Base-by-base conservation (phyloP, 352 stramenopile species). In the Thalassiosira mediterranea region DNA sequence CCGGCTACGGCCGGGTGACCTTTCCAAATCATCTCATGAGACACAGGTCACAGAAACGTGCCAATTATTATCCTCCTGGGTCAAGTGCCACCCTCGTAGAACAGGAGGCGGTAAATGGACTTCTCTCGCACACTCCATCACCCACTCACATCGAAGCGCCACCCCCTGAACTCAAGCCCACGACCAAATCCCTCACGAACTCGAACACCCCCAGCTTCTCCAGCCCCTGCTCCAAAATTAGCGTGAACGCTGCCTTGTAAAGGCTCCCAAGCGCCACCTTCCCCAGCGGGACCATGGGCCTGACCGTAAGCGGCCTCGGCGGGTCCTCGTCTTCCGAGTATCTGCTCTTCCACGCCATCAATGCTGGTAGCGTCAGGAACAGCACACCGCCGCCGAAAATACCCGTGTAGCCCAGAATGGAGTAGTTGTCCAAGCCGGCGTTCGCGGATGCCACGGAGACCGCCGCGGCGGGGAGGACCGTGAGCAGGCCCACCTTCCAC, bases 331-430 rank as follows among this genome's bases (percentile, higher is more conserved):
- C 67, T 3, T 86, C 81, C 11, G 77, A 76, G 40, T 91, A 91
- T 38, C 87, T 44, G 76, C 84, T 71, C 28, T 86, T 54, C 84
- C 84, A 93, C 21, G 87, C 82, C 84, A 92, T 91, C 0, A 87
- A 52, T 3, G 90, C 84, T 10, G 90, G 90, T 8, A 95, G 53
- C n/a, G 94, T 68, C 7, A 92, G 65, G 63, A 92, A 95, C 8
- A 95, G 60, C 8, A 83, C 80, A 34, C 72, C 88, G 4, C 91
- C 87, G 29, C 90, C 88, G 68, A 94, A 95, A 40, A 87, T 83
- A 31, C 88, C 90, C 5, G 85, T 87, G 51, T 86, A 90, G 51
- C 94, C 88, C 5, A 95, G 65, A 10, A 89, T 69, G 8, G 37
- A 5, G 44, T 68, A 62, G 44, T 68, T 68, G 48, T 69, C 31